A percentile compares a stretch with the other conserved stretches of the same genome.
These are phyloP conservation scores for Penicillium parvum DNA, from an alignment of 495 filamentous ascomycete genomes.

Conservation along the genomic window DNA sequence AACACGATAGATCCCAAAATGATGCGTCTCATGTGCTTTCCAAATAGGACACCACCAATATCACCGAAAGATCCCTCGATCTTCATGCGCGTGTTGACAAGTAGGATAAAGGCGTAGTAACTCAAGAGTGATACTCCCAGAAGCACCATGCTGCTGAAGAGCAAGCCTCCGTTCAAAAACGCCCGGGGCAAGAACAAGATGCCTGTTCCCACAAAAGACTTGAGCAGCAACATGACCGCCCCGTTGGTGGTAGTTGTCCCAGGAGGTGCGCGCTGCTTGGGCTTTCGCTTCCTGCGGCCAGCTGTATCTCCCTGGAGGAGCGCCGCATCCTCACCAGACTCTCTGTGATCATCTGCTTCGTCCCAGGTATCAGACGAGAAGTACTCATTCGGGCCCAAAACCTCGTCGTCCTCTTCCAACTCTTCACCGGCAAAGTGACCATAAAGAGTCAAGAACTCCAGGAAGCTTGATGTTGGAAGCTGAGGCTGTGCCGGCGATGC, in stretches of 20 bases:
- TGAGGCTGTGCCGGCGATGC: constrained; percentile 45
- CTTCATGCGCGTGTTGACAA: constrained; percentile 79
- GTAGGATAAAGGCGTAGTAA: constrained; percentile 93
- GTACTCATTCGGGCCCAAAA: constrained; percentile 76
- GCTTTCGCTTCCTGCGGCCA: constrained; percentile 61
- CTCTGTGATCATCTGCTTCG: constrained; percentile 58
- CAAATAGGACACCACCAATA: constrained; percentile 88
- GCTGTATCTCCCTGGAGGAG: constrained; percentile 64
- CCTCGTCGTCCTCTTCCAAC: constrained; percentile 93
- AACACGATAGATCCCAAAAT: constrained; percentile 89
- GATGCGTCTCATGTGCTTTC: constrained; percentile 78
- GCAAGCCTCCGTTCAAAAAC: constrained; percentile 92
- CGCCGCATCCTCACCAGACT: constrained; percentile 76
- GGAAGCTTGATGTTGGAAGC: constrained; percentile 82
- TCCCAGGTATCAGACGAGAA: constrained; percentile 66
- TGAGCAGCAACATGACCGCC: constrained; percentile 79
- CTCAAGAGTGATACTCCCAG: constrained; percentile 77
- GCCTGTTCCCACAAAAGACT: constrained; percentile 95
- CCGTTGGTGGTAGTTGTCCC: constrained; percentile 68
- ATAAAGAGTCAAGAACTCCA: constrained; percentile 91
- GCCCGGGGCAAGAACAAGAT: constrained; percentile 95
- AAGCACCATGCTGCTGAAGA: constrained; percentile 90
- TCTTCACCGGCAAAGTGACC: constrained; percentile 97
- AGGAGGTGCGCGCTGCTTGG: constrained; percentile 64
- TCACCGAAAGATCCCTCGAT: constrained; percentile 92